Base-by-base conservation (phyloP, 192 early-diverging fungal genomes). In the Coemansia erecta region DNA sequence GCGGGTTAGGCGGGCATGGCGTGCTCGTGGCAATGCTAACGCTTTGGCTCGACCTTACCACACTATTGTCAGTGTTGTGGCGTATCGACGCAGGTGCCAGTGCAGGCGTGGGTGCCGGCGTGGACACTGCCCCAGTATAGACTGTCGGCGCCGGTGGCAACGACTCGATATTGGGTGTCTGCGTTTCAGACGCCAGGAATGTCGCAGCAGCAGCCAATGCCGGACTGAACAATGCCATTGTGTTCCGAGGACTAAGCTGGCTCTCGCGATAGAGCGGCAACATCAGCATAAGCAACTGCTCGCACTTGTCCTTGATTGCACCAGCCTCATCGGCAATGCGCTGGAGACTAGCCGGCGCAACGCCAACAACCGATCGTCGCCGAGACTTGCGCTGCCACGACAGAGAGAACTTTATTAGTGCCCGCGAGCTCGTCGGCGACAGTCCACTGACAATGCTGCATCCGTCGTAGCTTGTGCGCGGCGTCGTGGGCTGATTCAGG, bases 321-420 rank as follows among this genome's bases (percentile, higher is more conserved):
- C 64, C 58, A 1, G 76, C 76, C 51, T 72, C 70, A 44, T 69
- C 70, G 41, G 70, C 70, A 35, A 79, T 79, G 60, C 76, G 76
- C 60, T 79, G 76, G 11, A 79, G 66, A 19, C 76, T 79, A 50
- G 66, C 76, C 1, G 76, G 76, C 23, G 76, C 76, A 18, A 69
- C 66, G 13, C 70, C 66, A 41, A 79, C 70, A 1, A 79, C 70
- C 10, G 76, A 79, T 66, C 66, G 69, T 57, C 76, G 76, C 13
- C 76, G 76, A 12, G 66, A 26, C 53, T 64, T 69, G 61, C 76
- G 76, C 60, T 72, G 62, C 28, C 60, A 65, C 14, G 76, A 61
- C 21, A 71, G 66, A 43, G 76, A 79, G 47, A 66, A 69, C 46
- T 52, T 37, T 9, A 55, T 55, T 18, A 55, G 59, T 44, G 70